A percentile compares a stretch with the other conserved stretches of the same genome.
phyloP scores from a whole-genome alignment of 2,329 filamentous ascomycete species.

The Pseudomassariella vexata region DNA sequence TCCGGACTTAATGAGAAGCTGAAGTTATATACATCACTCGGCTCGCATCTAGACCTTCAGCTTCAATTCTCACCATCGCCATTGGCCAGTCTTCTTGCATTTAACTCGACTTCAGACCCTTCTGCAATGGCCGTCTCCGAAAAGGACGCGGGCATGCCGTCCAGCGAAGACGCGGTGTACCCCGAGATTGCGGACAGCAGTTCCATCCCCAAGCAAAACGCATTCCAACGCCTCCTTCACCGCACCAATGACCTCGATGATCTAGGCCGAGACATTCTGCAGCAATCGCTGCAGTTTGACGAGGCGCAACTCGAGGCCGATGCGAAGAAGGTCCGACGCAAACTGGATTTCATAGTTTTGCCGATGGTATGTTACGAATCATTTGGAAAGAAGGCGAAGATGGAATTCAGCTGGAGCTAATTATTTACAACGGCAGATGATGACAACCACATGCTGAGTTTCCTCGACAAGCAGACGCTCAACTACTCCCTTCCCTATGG shows the following conservation, averaged over 20 bases:
- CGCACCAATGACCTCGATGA: conserved; percentile 14
- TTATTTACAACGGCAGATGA: conserved; percentile 26
- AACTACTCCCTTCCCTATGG: conserved; percentile 36
- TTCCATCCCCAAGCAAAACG: conserved; percentile 14
- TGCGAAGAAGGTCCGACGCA: conserved; percentile 24
- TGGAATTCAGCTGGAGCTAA: no score
- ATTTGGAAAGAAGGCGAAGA: neutral
- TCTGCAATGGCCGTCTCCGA: no score
- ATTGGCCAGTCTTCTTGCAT: no score
- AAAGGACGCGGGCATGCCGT: no score
- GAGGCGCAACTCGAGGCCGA: conserved; percentile 25
- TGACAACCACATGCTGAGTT: conserved; percentile 28
- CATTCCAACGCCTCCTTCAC: conserved; percentile 10
- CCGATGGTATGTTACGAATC: conserved; percentile 23
- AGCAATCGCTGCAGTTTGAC: conserved; percentile 28
- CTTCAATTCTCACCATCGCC: no score
- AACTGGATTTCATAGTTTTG: conserved; percentile 29
- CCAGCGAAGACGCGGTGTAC: no score
- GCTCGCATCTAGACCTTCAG: no score
- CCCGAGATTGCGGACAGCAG: no score
- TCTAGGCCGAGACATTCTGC: conserved; percentile 21
- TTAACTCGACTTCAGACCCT: no score
- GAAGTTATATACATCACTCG: no score
- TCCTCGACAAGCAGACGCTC: conserved; percentile 27
- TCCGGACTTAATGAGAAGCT: no score